Evolutionary conservation across 2,329 filamentous ascomycete genomes (phyloP), one percentile per base, ranked within the genome.

Genomic region (Leptographium wingfieldii): DNA sequence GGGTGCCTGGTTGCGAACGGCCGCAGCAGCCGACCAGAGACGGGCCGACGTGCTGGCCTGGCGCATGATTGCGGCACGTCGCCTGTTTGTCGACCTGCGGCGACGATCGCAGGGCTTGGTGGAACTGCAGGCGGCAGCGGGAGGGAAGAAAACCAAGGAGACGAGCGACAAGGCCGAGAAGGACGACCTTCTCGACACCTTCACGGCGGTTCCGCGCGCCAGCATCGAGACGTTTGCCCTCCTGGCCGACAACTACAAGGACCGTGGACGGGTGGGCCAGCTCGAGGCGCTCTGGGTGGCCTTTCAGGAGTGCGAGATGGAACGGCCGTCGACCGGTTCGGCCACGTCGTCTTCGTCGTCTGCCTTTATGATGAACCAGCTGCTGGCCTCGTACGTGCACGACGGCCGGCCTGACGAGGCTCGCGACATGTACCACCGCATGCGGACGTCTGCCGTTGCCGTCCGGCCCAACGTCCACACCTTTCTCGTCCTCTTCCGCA

Each of bases 221-320:
- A 90, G 80, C 3, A 78, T 87, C 51, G 89, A 94, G 71, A 94
- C 89, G 0, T 92, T 92, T 68, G 85, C 81, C 3, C 77, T 94
- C 14, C 75, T 94, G 38, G 81, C 90, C 1, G 80, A 88, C 61
- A 83, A 88, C 68, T 92, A 90, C 68, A 81, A 82, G 57, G 75
- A 82, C 52, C 81, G 85, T 22, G 76, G 79, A 19, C 76, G 86
- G 22, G 79, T 84, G 46, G 69, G 73, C 16, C 78, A 79, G 60
- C 77, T 90, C 57, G 73, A 80, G 55, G 74, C 79, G 57, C 74
- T 92, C 5, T 85, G 83, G 71, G 75, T 80, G 38, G 81, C 82
- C 2, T 83, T 90, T 63, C 73, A 76, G 16, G 74, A 80, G 53
- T 81, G 86, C 16, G 79, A 85, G 63, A 83, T 92, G 62, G 51